Evolutionary conservation across 768 basidiomycete species (phyloP).

Genomic region (Rhizopogon vesiculosus): DNA sequence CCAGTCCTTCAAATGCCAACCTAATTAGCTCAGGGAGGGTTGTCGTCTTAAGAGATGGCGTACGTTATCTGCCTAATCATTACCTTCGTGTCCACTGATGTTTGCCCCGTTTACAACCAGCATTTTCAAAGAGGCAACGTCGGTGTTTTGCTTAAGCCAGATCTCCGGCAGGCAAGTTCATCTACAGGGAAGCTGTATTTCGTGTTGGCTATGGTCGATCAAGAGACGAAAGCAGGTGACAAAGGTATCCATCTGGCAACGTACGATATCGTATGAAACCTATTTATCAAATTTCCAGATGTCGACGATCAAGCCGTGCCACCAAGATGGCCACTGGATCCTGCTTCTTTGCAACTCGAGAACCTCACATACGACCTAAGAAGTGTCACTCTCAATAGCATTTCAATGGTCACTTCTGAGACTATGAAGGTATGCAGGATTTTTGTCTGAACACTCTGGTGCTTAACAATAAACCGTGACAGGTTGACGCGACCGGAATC

Average conservation of each 20-base stretch:
- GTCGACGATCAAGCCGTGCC: conserved; percentile 50
- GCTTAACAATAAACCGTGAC: not conserved
- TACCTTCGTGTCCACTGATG: not conserved
- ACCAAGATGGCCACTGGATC: conserved; percentile 74
- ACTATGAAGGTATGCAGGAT: conserved; percentile 56
- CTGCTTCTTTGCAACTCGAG: conserved; percentile 41
- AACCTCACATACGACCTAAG: conserved; percentile 63
- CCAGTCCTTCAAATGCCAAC: conserved; percentile 63
- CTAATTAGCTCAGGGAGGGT: conserved; percentile 70
- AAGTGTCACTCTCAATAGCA: conserved; percentile 63
- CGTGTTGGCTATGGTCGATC: conserved; percentile 67
- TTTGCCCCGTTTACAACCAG: conserved; percentile 31
- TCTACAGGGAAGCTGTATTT: conserved; percentile 55
- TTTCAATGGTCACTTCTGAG: conserved; percentile 68
- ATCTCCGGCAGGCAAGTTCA: conserved; percentile 42
- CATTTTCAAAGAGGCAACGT: conserved; percentile 69
- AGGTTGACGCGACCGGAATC: conserved; percentile 72
- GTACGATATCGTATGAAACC: not conserved
- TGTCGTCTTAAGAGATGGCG: conserved; percentile 77
- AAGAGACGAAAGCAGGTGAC: conserved; percentile 49
- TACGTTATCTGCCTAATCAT: conserved; percentile 31
- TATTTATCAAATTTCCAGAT: conserved; percentile 37
- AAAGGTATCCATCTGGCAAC: conserved; percentile 35
- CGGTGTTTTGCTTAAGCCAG: conserved; percentile 68
- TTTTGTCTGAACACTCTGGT: not conserved